phyloP scores from a whole-genome alignment of 352 stramenopile genomes.

The Globisporangium carolinianum region DNA sequence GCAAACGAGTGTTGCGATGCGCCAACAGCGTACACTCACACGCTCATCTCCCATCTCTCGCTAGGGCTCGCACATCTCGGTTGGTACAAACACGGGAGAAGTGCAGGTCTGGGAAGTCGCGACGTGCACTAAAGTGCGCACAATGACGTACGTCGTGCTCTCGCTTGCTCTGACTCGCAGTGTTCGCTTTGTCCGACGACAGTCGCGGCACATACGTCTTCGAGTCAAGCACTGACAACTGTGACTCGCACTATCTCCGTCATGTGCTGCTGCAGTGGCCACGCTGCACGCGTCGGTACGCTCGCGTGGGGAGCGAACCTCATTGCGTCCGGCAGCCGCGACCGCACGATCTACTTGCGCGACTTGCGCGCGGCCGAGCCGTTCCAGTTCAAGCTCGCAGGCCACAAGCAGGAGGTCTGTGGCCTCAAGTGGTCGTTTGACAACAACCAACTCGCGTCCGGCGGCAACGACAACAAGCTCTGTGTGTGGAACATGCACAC shows the following conservation, averaged over 20 bases:
- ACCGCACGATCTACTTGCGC: conserved; percentile 91
- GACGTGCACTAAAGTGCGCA: conserved; percentile 83
- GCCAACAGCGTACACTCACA: not conserved
- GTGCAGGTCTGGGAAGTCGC: conserved; percentile 94
- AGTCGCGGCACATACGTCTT: not conserved
- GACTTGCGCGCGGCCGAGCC: conserved; percentile 79
- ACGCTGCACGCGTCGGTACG: conserved; percentile 90
- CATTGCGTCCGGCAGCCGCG: conserved; percentile 92
- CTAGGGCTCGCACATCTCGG: conserved; percentile 86
- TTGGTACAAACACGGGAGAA: conserved; percentile 92
- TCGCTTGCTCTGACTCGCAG: too few species aligned
- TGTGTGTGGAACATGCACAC: conserved; percentile 91
- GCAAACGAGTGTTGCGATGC: too few species aligned
- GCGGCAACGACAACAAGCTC: conserved; percentile 98
- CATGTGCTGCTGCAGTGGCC: conserved; percentile 36
- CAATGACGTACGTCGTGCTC: conserved; percentile 59
- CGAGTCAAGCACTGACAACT: not conserved
- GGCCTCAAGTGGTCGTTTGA: conserved; percentile 96
- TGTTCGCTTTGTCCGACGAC: not conserved
- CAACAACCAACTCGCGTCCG: conserved; percentile 85
- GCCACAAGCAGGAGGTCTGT: conserved; percentile 90
- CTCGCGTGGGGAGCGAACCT: conserved; percentile 89
- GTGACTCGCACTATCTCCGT: not conserved
- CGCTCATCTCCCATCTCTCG: not conserved
- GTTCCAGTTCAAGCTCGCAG: conserved; percentile 48